Conservation (phyloP, 2,329 filamentous ascomycete genomes). For the Arachnomyces sp. region DNA sequence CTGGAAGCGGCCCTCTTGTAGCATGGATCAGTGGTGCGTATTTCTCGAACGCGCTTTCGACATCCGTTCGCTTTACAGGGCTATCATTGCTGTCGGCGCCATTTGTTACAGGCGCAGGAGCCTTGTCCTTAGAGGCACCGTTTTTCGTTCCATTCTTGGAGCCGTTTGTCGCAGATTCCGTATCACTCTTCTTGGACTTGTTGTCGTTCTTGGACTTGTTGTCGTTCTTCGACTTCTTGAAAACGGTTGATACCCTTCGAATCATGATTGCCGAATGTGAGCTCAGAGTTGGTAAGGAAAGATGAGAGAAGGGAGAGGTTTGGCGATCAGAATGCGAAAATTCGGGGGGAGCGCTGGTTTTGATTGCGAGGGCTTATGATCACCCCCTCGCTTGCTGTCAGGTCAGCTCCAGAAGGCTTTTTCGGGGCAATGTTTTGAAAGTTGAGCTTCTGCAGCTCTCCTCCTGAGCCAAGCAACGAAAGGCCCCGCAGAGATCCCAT, state of each 20-base stretch:
- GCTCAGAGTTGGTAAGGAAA: conserved; percentile 1
- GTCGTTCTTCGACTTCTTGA: conserved; percentile 31
- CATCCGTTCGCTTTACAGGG: conserved; percentile 31
- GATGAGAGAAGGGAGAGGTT: neutral
- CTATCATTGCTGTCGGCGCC: conserved; percentile 13
- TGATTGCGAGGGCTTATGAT: no score
- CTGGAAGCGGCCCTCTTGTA: conserved; percentile 55
- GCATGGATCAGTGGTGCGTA: conserved; percentile 44
- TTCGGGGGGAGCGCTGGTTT: no score
- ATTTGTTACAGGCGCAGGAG: neutral
- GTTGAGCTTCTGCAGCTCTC: no score
- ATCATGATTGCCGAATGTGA: conserved; percentile 24
- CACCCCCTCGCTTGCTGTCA: no score
- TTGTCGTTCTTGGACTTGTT: conserved; percentile 28
- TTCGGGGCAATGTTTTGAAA: no score
- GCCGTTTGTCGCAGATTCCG: conserved; percentile 8
- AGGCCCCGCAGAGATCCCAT: no score
- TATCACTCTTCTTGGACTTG: conserved; percentile 24
- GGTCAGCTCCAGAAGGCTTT: no score
- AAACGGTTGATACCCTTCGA: conserved; percentile 32
- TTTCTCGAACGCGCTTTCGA: conserved; percentile 34
- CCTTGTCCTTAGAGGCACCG: no score
- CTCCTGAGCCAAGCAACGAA: no score
- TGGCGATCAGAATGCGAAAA: no score
- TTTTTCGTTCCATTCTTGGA: conserved; percentile 4